phyloP scores from a whole-genome alignment of 1,284 basidiomycete species.

The Sanghuangporus weigelae region DNA sequence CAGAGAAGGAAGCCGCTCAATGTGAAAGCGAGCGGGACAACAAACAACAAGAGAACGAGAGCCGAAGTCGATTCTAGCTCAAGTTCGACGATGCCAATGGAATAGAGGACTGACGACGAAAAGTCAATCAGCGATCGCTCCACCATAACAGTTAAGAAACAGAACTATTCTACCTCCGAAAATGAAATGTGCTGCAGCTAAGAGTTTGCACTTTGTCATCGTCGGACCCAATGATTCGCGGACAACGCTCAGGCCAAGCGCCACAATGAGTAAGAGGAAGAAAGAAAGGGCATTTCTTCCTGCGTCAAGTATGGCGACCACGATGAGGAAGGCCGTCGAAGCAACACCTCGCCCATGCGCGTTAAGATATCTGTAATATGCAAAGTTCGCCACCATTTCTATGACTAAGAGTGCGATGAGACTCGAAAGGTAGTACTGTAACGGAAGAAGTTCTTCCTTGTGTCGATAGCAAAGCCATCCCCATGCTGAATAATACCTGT shows the following conservation, averaged over 20 bases:
- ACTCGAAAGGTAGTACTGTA: constrained; percentile 94
- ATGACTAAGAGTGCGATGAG: constrained; percentile 85
- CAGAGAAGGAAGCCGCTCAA: constrained; percentile 92
- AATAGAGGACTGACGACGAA: constrained; percentile 66
- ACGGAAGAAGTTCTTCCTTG: constrained; percentile 77
- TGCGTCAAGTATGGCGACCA: constrained; percentile 89
- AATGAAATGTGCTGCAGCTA: constrained; percentile 83
- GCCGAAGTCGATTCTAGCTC: constrained; percentile 86
- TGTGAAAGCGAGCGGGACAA: constrained; percentile 91
- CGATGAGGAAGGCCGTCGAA: constrained; percentile 79
- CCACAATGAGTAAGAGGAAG: constrained; percentile 91
- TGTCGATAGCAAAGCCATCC: constrained; percentile 82
- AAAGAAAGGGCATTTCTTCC: constrained; percentile 92
- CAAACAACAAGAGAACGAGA: constrained; percentile 74
- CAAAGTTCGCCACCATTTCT: constrained; percentile 91
- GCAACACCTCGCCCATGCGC: constrained; percentile 74
- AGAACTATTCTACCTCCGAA: constrained; percentile 71
- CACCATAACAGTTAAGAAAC: background rate
- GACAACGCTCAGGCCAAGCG: constrained; percentile 82
- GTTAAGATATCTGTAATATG: constrained; percentile 87
- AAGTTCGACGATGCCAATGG: constrained; percentile 88
- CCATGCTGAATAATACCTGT: constrained; percentile 64
- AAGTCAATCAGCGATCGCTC: constrained; percentile 1
- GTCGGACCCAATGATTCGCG: constrained; percentile 72
- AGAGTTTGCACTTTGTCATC: constrained; percentile 73